These are phyloP conservation scores for Anisodus tanguticus DNA, from an alignment of 257 asterid species.

Conservation along the genomic window DNA sequence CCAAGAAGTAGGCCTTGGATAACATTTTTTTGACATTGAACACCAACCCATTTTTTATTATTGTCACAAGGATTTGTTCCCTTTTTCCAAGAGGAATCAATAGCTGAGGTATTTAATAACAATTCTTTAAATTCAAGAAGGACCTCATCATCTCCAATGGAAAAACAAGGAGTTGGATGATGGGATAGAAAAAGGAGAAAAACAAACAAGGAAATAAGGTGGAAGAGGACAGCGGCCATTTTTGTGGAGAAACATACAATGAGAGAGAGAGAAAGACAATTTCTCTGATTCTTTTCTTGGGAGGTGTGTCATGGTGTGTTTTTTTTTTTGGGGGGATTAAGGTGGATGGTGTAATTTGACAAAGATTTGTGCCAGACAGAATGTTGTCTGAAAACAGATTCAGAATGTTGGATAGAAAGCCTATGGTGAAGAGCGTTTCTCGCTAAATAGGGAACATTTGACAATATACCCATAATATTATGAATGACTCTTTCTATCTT, in stretches of 20 bases:
- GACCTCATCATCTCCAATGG: constrained; percentile 49
- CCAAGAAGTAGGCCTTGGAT: constrained; percentile 54
- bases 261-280: constrained; percentile 46
- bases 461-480: too few relatives aligned
- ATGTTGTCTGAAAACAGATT: constrained; percentile 18
- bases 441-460: constrained; percentile 14
- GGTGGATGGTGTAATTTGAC: constrained; percentile 27
- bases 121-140: constrained; percentile 65
- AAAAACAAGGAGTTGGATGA: constrained; percentile 33
- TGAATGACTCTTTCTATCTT: too few relatives aligned
- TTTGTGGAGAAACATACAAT: constrained; percentile 26
- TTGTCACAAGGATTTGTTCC: constrained; percentile 65
- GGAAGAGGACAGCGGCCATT: constrained; percentile 32
- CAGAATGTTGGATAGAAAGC: constrained; percentile 34
- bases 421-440: constrained; percentile 39
- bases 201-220: constrained; percentile 35
- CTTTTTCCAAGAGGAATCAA: constrained; percentile 63
- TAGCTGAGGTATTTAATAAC: constrained; percentile 47
- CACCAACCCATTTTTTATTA: constrained; percentile 58
- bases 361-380: constrained; percentile 49
- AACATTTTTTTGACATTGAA: constrained; percentile 50
- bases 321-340: constrained; percentile 28
- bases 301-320: constrained; percentile 56
- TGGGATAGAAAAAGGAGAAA: constrained; percentile 37
- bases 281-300: constrained; percentile 36